A percentile compares a stretch with the other conserved stretches of the same genome.
Conservation (phyloP, 192 early-diverging fungal genomes). For the Dispira simplex region DNA sequence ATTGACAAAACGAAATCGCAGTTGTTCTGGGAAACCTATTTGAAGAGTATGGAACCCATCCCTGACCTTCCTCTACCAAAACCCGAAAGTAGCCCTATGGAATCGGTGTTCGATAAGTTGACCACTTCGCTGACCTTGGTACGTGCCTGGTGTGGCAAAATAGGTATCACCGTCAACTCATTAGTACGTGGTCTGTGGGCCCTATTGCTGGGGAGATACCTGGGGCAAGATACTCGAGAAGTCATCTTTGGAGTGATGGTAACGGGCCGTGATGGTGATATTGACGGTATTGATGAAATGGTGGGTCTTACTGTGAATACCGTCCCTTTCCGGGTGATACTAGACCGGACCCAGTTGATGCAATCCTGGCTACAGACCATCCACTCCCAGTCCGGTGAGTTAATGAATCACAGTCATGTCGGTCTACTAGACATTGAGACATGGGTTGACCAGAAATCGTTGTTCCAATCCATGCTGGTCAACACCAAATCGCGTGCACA, state of each 20-base stretch:
- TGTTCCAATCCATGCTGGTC: neutral
- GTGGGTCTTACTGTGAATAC: slow-evolving; percentile 7
- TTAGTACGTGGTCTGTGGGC: slow-evolving; percentile 7
- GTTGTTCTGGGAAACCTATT: neutral
- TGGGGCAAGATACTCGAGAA: neutral
- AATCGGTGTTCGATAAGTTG: too few species aligned
- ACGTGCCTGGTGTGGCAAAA: neutral
- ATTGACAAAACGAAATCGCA: neutral
- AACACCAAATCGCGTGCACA: neutral
- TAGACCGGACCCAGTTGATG: neutral
- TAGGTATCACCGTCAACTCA: neutral
- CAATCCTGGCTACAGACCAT: neutral
- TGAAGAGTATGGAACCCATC: neutral
- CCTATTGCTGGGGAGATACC: neutral
- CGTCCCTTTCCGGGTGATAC: neutral
- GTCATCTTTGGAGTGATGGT: slow-evolving; percentile 9
- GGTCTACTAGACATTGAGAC: neutral
- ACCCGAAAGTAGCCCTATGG: too few species aligned
- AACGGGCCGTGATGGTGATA: slow-evolving; percentile 1
- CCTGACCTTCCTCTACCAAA: neutral
- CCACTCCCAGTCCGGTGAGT: neutral
- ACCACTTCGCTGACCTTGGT: too few species aligned
- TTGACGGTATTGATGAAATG: slow-evolving; percentile 4
- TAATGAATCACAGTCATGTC: neutral
- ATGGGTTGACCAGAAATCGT: neutral